A percentile compares a stretch with the other conserved stretches of the same genome.
Evolutionary conservation across 768 basidiomycete species (phyloP).

Genomic region (Termitomyces sp.): DNA sequence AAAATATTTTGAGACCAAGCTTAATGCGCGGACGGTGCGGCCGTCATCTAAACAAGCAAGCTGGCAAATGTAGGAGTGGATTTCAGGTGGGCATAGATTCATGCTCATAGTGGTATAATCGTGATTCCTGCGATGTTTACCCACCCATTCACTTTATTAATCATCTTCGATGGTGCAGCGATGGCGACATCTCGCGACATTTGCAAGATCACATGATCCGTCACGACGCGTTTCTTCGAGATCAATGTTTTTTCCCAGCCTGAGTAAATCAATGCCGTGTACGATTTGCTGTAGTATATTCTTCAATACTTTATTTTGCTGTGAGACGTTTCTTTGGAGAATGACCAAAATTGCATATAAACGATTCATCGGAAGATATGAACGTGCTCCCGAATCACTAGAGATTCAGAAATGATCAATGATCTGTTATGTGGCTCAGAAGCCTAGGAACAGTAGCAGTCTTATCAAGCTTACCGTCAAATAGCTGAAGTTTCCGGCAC

Average conservation of each 20-base stretch:
- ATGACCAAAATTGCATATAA: too few species aligned
- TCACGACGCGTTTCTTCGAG: background rate
- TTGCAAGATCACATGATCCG: conserved; percentile 11
- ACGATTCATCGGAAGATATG: too few species aligned
- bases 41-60: conserved; percentile 41
- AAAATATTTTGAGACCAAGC: conserved; percentile 38
- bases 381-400: too few species aligned
- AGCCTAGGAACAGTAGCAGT: background rate
- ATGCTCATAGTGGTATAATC: conserved; percentile 20
- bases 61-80: conserved; percentile 42
- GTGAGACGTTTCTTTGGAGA: background rate
- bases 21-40: conserved; percentile 31
- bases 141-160: background rate
- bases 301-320: background rate
- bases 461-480: background rate
- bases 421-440: background rate
- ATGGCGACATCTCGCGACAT: conserved; percentile 26
- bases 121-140: background rate
- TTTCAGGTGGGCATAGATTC: conserved; percentile 39
- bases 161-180: conserved; percentile 16
- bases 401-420: background rate
- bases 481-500: background rate
- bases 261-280: background rate
- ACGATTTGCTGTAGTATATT: background rate
- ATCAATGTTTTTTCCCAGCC: background rate